phyloP scores from a whole-genome alignment of 805 yeast genomes.

The Priceomyces castillae region DNA sequence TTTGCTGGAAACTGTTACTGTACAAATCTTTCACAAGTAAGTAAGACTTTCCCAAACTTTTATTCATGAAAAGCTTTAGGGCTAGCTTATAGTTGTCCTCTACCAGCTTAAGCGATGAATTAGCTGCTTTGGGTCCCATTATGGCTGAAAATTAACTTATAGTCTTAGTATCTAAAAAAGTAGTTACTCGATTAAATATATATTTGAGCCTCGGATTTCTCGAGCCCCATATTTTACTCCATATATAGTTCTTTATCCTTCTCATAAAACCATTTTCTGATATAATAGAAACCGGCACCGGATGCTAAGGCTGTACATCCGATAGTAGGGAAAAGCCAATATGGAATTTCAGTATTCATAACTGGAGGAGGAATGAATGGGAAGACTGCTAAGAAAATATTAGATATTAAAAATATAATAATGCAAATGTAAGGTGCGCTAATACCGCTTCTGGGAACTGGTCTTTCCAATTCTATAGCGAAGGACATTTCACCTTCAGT shows the following conservation, averaged over 20 bases:
- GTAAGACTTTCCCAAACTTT: slow-evolving; percentile 33
- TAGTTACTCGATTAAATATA: no score
- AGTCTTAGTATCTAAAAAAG: no score
- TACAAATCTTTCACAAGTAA: slow-evolving; percentile 23
- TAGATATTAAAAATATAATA: slow-evolving; percentile 41
- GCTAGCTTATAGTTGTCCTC: slow-evolving; percentile 30
- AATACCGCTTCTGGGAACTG: slow-evolving; percentile 4
- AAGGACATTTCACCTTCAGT: neutral
- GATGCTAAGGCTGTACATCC: slow-evolving; percentile 44
- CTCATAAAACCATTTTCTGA: slow-evolving; percentile 6
- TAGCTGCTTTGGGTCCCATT: neutral
- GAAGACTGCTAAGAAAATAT: slow-evolving; percentile 49
- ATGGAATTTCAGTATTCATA: slow-evolving; percentile 39
- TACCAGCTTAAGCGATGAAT: slow-evolving; percentile 6
- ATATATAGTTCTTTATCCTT: neutral
- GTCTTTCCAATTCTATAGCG: neutral
- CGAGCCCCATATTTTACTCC: neutral
- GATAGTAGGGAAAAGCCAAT: slow-evolving; percentile 56
- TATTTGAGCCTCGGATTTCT: neutral
- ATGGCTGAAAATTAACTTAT: no score
- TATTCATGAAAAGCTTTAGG: slow-evolving; percentile 38
- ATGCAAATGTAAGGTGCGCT: slow-evolving; percentile 32
- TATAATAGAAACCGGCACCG: slow-evolving; percentile 37
- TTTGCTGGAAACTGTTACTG: slow-evolving; percentile 18
- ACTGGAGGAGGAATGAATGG: slow-evolving; percentile 58